Conservation (phyloP, 1,139 yeast genomes). For the Yamadazyma dendronema region DNA sequence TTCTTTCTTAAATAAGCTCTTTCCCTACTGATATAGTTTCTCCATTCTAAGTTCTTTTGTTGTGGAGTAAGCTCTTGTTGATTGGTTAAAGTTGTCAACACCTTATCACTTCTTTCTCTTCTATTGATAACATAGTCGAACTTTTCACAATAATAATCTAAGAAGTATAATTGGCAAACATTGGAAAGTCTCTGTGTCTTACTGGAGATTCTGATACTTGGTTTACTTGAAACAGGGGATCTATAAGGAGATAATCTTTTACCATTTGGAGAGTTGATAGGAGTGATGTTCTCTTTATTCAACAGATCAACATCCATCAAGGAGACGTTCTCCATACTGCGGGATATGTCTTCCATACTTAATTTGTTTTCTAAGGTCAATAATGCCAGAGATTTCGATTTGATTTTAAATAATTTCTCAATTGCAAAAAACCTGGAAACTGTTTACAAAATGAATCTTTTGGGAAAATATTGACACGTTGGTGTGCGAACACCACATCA, state of each 20-base stretch:
- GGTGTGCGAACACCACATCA: neutral
- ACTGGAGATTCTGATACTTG: constrained; percentile 50
- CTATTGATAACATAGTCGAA: constrained; percentile 89
- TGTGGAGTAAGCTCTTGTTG: constrained; percentile 39
- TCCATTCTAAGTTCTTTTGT: constrained; percentile 72
- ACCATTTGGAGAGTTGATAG: constrained; percentile 35
- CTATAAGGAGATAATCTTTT: constrained; percentile 22
- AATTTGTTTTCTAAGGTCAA: neutral
- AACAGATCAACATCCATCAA: constrained; percentile 45
- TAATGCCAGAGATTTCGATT: constrained; percentile 4
- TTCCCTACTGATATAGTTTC: constrained; percentile 79
- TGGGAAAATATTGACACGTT: constrained; percentile 1
- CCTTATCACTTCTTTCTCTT: constrained; percentile 72
- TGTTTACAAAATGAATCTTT: constrained; percentile 13
- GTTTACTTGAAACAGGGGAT: constrained; percentile 4
- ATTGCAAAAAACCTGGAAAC: constrained; percentile 6
- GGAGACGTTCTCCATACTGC: constrained; percentile 47
- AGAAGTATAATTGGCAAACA: constrained; percentile 78
- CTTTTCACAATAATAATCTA: constrained; percentile 95
- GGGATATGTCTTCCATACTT: constrained; percentile 35
- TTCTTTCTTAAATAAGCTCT: constrained; percentile 82
- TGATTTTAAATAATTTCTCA: constrained; percentile 1
- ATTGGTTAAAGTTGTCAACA: constrained; percentile 52
- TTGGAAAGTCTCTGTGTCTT: constrained; percentile 86
- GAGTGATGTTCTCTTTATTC: constrained; percentile 49